phyloP scores from a whole-genome alignment of 163 green algal genomes.

The Scenedesmus sp. region DNA sequence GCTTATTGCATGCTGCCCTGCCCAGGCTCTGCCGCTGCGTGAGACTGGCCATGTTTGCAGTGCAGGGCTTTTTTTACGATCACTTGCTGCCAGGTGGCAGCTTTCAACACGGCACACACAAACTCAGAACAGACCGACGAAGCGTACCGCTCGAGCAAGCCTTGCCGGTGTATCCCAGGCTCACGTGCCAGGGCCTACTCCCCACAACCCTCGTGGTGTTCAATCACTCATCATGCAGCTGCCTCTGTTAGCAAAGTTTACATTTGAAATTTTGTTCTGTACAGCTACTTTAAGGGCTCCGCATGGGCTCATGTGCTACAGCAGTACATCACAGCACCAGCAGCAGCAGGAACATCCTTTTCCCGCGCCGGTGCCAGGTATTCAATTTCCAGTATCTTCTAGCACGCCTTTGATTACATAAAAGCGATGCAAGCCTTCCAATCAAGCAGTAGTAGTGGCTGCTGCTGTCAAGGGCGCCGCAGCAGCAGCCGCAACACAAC shows the following conservation, averaged over 20 bases:
- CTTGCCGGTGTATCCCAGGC: background rate
- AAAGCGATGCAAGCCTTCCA: background rate
- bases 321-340: constrained; percentile 16
- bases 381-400: too few relatives aligned
- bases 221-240: background rate
- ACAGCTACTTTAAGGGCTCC: background rate
- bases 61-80: constrained; percentile 5
- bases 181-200: background rate
- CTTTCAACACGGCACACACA: background rate
- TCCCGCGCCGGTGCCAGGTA: too few relatives aligned
- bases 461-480: background rate
- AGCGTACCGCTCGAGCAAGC: background rate
- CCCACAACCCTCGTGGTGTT: constrained; percentile 2
- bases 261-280: background rate
- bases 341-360: background rate
- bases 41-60: constrained; percentile 33
- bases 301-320: background rate
- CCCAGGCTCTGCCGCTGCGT: constrained; percentile 8
- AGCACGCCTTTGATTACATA: too few relatives aligned
- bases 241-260: background rate
- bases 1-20: background rate
- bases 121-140: background rate
- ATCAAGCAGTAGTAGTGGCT: background rate
- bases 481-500: background rate
- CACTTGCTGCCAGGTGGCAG: background rate